Evolutionary conservation across 2,329 filamentous ascomycete genomes (phyloP).

Genomic region (Coniosporium tulheliwenetii): DNA sequence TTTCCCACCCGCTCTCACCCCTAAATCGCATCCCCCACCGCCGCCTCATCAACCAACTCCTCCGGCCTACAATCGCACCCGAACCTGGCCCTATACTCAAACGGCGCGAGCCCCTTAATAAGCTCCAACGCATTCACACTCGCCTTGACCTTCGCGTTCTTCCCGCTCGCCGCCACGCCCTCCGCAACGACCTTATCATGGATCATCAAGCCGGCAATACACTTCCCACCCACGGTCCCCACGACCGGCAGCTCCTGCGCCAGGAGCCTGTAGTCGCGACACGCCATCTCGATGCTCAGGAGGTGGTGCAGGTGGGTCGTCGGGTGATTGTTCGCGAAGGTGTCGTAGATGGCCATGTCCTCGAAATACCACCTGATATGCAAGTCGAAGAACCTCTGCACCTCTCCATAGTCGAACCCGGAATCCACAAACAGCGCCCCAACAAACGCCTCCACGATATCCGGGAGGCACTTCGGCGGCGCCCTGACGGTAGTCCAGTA

Average conservation of each 20-base stretch:
- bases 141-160: slow-evolving; percentile 58
- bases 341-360: slow-evolving; percentile 78
- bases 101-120: slow-evolving; percentile 33
- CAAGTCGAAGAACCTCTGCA: slow-evolving; percentile 61
- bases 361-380: slow-evolving; percentile 66
- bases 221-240: slow-evolving; percentile 26
- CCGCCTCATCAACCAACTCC: background rate
- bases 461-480: slow-evolving; percentile 65
- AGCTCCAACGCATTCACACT: slow-evolving; percentile 41
- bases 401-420: slow-evolving; percentile 56
- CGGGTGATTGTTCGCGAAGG: slow-evolving; percentile 74
- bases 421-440: slow-evolving; percentile 89
- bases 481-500: slow-evolving; percentile 52
- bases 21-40: too few relatives aligned
- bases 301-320: slow-evolving; percentile 55
- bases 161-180: slow-evolving; percentile 43
- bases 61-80: slow-evolving; percentile 44
- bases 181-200: slow-evolving; percentile 55
- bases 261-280: slow-evolving; percentile 42
- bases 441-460: slow-evolving; percentile 77
- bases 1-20: too few relatives aligned
- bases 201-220: slow-evolving; percentile 60
- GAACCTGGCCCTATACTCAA: slow-evolving; percentile 45
- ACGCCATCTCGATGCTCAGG: slow-evolving; percentile 50
- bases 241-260: slow-evolving; percentile 34